Base-by-base conservation (phyloP, 2,329 filamentous ascomycete genomes). In the Penicillium expansum region DNA sequence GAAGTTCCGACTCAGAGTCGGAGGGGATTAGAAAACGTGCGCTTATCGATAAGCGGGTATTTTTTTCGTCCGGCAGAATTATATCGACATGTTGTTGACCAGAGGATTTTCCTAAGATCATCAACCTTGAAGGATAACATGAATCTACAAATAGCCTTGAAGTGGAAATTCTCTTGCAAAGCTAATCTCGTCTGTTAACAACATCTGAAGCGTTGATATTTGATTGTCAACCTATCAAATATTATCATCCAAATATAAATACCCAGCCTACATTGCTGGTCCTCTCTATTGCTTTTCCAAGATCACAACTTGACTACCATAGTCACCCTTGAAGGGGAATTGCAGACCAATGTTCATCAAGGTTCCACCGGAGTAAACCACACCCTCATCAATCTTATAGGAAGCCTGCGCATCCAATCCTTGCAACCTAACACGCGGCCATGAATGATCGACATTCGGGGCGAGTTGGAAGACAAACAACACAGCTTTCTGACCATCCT, bases 271-370 rank as follows among this genome's bases (percentile, higher is more conserved):
- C 22, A 29, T 16, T n/a, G 11, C 9, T 18, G 5, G 16, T 43
- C 2, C 14, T 30, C 3, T 37, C 47, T 55, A 79, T 55, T 72
- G 59, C 66, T 70, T 84, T 61, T 84, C 76, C 55, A 88, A 62
- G 51, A 83, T 77, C 6, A 87, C 75, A 30, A 87, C 71, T 61
- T 76, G 77, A 61, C 85, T 87, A 60, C 83, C 77, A 60, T 84
- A 86, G 61, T 86, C 84, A 0, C 71, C 74, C 0, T 72, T 63
- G 61, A 85, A 82, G 5, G 70, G 62, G 68, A 80, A 76, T 69
- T 86, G 83, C 37, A 88, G 64, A 0, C 85, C 86, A 1, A 77
- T 76, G 60, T 85, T 87, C 83, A 87, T 86, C 65, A 87, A 74
- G 8, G 83, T 86, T 10, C 79, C 78, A 0, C 85, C 86, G 0